Evolutionary conservation across 371 early-diverging fungal species (phyloP).

Genomic region (Haplosporangium sp.): DNA sequence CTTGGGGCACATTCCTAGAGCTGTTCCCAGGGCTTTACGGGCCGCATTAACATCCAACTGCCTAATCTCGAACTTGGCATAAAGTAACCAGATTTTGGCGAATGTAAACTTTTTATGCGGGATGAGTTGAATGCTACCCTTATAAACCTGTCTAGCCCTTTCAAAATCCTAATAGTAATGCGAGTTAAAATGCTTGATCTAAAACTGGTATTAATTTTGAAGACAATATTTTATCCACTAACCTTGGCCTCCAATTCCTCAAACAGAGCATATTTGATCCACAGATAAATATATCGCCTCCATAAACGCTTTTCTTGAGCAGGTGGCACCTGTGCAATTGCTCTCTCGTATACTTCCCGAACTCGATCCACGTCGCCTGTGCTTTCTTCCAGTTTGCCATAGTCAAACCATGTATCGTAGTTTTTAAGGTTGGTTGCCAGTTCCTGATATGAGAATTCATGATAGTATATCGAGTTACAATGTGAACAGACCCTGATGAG

Average conservation of each 20-base stretch:
- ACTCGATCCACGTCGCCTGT: conserved; percentile 79
- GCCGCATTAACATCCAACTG: conserved; percentile 79
- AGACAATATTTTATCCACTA: conserved; percentile 5
- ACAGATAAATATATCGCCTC: conserved; percentile 97
- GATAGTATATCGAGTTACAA: too few species aligned
- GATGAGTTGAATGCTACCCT: conserved; percentile 83
- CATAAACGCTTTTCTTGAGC: conserved; percentile 93
- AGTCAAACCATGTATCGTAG: conserved; percentile 97
- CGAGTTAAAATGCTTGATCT: neutral
- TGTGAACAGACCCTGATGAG: too few species aligned
- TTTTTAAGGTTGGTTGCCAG: conserved; percentile 84
- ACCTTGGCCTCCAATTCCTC: conserved; percentile 90
- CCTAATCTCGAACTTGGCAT: conserved; percentile 93
- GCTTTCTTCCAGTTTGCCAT: conserved; percentile 88
- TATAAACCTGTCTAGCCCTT: conserved; percentile 89
- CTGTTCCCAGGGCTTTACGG: conserved; percentile 87
- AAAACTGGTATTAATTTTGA: neutral
- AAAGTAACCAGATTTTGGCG: conserved; percentile 95
- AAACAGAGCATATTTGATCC: conserved; percentile 97
- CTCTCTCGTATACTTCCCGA: conserved; percentile 95
- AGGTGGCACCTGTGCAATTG: conserved; percentile 91
- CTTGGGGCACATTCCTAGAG: conserved; percentile 86
- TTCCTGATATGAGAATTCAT: conserved; percentile 54
- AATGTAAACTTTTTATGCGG: conserved; percentile 96
- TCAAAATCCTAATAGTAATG: conserved; percentile 71